Evolutionary conservation across 1,139 yeast genomes (phyloP).

Genomic region (Suhomyces bokatorum): DNA sequence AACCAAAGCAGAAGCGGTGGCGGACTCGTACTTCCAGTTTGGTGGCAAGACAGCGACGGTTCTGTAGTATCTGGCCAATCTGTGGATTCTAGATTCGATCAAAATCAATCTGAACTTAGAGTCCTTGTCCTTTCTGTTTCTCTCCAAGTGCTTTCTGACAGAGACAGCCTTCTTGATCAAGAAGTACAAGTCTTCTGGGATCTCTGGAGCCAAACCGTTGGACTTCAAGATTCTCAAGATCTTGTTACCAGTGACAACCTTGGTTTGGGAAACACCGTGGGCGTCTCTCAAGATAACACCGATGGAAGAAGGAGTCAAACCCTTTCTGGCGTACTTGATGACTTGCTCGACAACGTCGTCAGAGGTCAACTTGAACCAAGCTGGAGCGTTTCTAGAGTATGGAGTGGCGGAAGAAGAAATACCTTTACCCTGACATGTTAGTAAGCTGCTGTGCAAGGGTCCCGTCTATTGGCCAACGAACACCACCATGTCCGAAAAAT

Average conservation of each 20-base stretch:
- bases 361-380: slow-evolving; percentile 98
- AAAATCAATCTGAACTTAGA: slow-evolving; percentile 99
- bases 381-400: slow-evolving; percentile 97
- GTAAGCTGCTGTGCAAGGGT: slow-evolving; percentile 4
- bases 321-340: slow-evolving; percentile 99
- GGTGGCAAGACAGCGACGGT: slow-evolving; percentile 98
- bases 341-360: slow-evolving; percentile 97
- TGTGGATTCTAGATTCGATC: slow-evolving; percentile 99
- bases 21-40: slow-evolving; percentile 99
- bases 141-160: slow-evolving; percentile 99
- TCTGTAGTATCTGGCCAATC: slow-evolving; percentile 99
- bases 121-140: slow-evolving; percentile 99
- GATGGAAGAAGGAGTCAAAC: slow-evolving; percentile 98
- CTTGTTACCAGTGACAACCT: slow-evolving; percentile 99
- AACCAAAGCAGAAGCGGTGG: slow-evolving; percentile 99
- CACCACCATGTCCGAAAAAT: background rate
- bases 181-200: slow-evolving; percentile 99
- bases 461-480: background rate
- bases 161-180: slow-evolving; percentile 99
- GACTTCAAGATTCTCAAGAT: slow-evolving; percentile 98
- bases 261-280: slow-evolving; percentile 98
- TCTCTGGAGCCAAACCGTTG: slow-evolving; percentile 99
- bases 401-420: slow-evolving; percentile 99
- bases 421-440: slow-evolving; percentile 83
- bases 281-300: slow-evolving; percentile 99